These are phyloP conservation scores for Beauveria brongniartii DNA, from an alignment of 2,329 filamentous ascomycete genomes.

Conservation along the genomic window DNA sequence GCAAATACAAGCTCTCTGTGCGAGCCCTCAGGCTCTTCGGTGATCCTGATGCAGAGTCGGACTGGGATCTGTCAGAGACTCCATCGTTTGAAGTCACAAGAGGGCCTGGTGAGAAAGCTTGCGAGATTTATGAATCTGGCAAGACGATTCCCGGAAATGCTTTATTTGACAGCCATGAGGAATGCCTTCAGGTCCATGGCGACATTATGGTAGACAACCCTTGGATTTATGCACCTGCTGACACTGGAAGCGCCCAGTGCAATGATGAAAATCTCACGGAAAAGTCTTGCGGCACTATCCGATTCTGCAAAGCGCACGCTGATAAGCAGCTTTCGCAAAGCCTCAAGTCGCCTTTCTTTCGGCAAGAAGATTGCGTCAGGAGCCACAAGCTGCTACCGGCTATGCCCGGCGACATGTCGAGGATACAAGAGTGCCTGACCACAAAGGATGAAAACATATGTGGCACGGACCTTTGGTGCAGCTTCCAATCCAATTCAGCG, in stretches of 20 bases:
- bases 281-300: neutral
- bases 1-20: neutral
- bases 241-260: neutral
- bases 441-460: neutral
- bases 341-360: neutral
- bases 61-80: neutral
- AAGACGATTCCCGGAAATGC: neutral
- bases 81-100: accelerated
- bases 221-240: neutral
- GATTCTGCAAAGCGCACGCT: neutral
- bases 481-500: no score
- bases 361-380: neutral
- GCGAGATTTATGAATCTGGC: neutral
- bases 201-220: neutral
- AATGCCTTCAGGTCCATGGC: neutral
- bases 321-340: neutral
- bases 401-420: neutral
- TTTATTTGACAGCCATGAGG: neutral
- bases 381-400: neutral
- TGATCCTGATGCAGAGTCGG: neutral
- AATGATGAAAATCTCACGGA: neutral
- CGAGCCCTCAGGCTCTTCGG: neutral
- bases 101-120: neutral
- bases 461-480: neutral
- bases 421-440: neutral